A percentile compares a stretch with the other conserved stretches of the same genome.
Conservation (phyloP, 2,329 filamentous ascomycete genomes). For the Botrytis sinoallii region DNA sequence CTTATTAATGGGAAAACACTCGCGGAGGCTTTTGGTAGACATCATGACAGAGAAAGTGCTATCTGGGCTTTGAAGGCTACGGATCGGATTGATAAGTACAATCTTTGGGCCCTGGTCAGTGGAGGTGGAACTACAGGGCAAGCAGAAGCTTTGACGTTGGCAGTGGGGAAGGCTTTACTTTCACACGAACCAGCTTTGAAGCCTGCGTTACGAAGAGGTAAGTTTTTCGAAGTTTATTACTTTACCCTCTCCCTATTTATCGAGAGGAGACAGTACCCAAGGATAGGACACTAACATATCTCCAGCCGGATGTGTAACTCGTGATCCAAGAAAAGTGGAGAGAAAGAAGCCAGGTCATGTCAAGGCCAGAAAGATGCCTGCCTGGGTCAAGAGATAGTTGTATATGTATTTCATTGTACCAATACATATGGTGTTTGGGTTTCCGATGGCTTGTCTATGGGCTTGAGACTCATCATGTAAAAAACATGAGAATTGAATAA, state of each 20-base stretch:
- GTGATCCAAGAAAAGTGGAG: conserved; percentile 88
- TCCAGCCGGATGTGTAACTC: conserved; percentile 85
- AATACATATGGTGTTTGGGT: conserved; percentile 12
- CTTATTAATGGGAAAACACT: conserved; percentile 88
- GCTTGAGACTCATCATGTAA: not conserved
- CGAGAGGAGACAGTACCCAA: conserved; percentile 9
- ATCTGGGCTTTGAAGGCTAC: conserved; percentile 87
- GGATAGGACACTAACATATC: conserved; percentile 31
- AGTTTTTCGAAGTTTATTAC: conserved; percentile 41
- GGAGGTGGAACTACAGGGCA: conserved; percentile 94
- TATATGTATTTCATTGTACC: conserved; percentile 35
- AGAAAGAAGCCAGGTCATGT: conserved; percentile 96
- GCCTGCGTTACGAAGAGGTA: conserved; percentile 82
- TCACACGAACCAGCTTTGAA: conserved; percentile 93
- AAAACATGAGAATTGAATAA: not conserved
- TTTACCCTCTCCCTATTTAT: not conserved
- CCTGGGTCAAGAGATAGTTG: conserved; percentile 81
- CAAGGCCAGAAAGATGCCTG: conserved; percentile 96
- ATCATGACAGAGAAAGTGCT: conserved; percentile 93
- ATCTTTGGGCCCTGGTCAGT: conserved; percentile 80
- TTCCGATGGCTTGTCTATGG: not conserved
- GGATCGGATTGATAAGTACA: conserved; percentile 89
- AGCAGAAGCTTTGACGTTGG: conserved; percentile 89
- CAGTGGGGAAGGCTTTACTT: conserved; percentile 80
- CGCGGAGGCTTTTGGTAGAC: conserved; percentile 73